Evolutionary conservation across 208 protist genomes (phyloP).

Genomic region (Porcisia hertigi): DNA sequence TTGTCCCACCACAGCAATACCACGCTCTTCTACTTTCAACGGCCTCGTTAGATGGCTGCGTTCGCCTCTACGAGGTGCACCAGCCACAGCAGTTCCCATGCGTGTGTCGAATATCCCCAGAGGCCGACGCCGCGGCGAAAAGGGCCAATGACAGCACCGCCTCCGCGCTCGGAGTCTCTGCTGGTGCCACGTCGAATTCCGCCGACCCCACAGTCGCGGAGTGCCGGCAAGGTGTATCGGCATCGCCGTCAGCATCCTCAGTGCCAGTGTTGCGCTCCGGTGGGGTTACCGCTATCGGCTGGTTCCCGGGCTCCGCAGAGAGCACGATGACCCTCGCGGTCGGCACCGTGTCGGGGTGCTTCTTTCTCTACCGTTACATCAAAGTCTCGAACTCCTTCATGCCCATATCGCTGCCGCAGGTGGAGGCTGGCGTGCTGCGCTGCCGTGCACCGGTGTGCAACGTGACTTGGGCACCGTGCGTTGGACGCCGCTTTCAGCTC

Average conservation of each 20-base stretch:
- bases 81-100: constrained; percentile 68
- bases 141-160: constrained; percentile 15
- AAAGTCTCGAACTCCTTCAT: constrained; percentile 68
- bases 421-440: constrained; percentile 29
- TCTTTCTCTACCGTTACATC: constrained; percentile 74
- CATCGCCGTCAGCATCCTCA: neutral
- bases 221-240: neutral
- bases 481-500: constrained; percentile 84
- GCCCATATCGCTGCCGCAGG: constrained; percentile 34
- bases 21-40: constrained; percentile 82
- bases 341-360: constrained; percentile 75
- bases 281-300: constrained; percentile 81
- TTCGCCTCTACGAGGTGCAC: constrained; percentile 87
- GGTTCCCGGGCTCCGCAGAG: constrained; percentile 82
- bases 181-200: neutral
- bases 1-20: constrained; percentile 81
- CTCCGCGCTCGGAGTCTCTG: neutral
- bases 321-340: constrained; percentile 81
- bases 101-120: constrained; percentile 67
- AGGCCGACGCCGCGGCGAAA: constrained; percentile 40
- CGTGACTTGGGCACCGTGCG: constrained; percentile 73
- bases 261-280: constrained; percentile 28
- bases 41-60: constrained; percentile 83
- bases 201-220: neutral
- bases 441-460: constrained; percentile 61